Evolutionary conservation across 495 filamentous ascomycete genomes (phyloP), one percentile per base, ranked within the genome.

Genomic region (Tuber calosporum): DNA sequence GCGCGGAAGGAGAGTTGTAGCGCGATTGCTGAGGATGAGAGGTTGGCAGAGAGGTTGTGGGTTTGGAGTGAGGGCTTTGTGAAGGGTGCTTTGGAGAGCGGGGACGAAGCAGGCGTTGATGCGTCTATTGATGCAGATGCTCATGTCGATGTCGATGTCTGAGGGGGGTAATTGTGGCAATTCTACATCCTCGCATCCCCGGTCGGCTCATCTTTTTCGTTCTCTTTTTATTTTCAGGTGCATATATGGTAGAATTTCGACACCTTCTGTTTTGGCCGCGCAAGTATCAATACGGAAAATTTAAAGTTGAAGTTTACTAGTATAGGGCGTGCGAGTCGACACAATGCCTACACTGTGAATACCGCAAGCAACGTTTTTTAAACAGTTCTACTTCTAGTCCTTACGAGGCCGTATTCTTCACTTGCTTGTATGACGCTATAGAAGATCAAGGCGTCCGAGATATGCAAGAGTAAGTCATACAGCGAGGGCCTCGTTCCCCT

Each of bases 41-140:
- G 26, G 48, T 34, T 77, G 74, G 74, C 66, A 17, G 70, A 77
- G 67, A 73, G 38, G 37, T 40, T 77, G 67, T 77, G 75, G 75
- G 39, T 8, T 40, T 77, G 75, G 75, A 73, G 75, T 66, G 75
- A 73, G 37, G 48, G 69, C 30, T 45, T 67, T 37, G 74, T 69
- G 5, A 42, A 43, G 75, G 68, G 26, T 53, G 62, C 34, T 30
- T 30, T 41, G 43, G 38, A 40, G 68, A 53, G 69, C 9, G 41
- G 37, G 26, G 2, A 22, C n/a, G 53, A 30, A 20, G 39, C 19
- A 39, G 72, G 11, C 22, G 37, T 41, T 71, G n/a, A 53, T 72
- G 22, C 41, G 36, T 36, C 20, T 48, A 20, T 37, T 69, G 42
- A 22, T 37, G 30, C 42, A 30, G 42, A 72, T 41, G 66, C 39